A percentile compares a stretch with the other conserved stretches of the same genome.
These are phyloP conservation scores for Rhododendron henanense DNA, from an alignment of 148 eudicot species.

Conservation along the genomic window DNA sequence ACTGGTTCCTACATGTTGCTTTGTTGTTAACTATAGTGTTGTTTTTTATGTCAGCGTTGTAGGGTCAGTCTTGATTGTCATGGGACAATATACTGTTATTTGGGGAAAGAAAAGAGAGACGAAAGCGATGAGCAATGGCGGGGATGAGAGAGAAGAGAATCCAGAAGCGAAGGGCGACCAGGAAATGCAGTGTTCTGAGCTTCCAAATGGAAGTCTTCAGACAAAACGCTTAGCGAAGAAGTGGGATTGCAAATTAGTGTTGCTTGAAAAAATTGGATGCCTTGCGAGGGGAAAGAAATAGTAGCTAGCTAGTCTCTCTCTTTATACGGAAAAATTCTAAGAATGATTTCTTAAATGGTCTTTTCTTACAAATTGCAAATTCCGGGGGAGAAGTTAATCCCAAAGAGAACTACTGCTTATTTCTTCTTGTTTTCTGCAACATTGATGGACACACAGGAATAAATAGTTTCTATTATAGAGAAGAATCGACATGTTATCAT, in stretches of 20 bases:
- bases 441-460: background rate
- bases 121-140: background rate
- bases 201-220: background rate
- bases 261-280: background rate
- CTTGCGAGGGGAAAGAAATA: background rate
- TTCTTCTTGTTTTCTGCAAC: background rate
- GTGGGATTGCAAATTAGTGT: background rate
- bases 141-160: background rate
- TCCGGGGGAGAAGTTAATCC: background rate
- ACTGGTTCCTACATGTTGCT: too few relatives aligned
- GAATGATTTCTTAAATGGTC: too few relatives aligned
- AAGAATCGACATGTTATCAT: too few relatives aligned
- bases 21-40: background rate
- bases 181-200: constrained; percentile 16
- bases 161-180: background rate
- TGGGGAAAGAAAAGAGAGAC: constrained; percentile 44
- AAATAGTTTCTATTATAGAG: background rate
- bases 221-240: background rate
- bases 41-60: constrained; percentile 22
- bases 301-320: background rate
- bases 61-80: constrained; percentile 37
- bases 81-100: constrained; percentile 43
- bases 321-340: background rate
- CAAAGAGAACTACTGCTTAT: background rate
- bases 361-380: background rate